Base-by-base conservation (phyloP, 805 yeast genomes). In the Tanozyma kutaoensis region DNA sequence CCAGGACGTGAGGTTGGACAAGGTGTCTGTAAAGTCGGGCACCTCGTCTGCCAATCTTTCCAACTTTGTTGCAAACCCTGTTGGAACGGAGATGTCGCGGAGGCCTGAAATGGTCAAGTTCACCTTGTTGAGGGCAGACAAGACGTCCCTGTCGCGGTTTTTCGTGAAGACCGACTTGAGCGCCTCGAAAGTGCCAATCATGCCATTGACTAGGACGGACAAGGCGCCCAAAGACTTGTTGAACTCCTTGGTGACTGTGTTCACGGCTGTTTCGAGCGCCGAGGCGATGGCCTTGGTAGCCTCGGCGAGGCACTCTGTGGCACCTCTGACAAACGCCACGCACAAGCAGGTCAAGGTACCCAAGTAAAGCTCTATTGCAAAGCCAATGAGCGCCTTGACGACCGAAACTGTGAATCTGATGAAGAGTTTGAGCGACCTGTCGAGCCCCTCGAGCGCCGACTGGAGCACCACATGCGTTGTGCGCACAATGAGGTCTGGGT, bases 341-440 rank as follows among this genome's bases (percentile, higher is more conserved):
- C 84, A 46, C 10, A 91, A 56, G 48, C 98, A 91, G 0, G 78
- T 76, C 49, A 81, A 82, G 0, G 97, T 91, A 0, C 96, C 97
- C 2, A 85, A 48, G 25, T 78, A 68, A 36, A 88, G 40, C 18
- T 85, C 84, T 15, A 39, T 15, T 15, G 31, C 26, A 23, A 39
- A 32, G 11, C 25, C 14, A 5, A 39, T 22, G 8, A 39, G 14
- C 12, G 35, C 29, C 15, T 27, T 33, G 14, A 30, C 32, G 13
- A 33, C 24, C 4, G 23, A 11, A 7, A 88, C 52, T 6, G 71
- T 55, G 43, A 88, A 81, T 4, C 70, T 43, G 1, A 81, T 45
- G 22, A 71, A 39, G 25, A 72, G 31, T 1, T 58, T 41, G 8
- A 80, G 29, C 17, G 5, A 5, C 7, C 7, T 7, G 5, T 5